Percentiles rank a stretch among this genome's conserved stretches.
These are phyloP conservation scores for Dendrobium chrysotoxum DNA, from an alignment of 106 monocot genomes.

Conservation along the genomic window DNA sequence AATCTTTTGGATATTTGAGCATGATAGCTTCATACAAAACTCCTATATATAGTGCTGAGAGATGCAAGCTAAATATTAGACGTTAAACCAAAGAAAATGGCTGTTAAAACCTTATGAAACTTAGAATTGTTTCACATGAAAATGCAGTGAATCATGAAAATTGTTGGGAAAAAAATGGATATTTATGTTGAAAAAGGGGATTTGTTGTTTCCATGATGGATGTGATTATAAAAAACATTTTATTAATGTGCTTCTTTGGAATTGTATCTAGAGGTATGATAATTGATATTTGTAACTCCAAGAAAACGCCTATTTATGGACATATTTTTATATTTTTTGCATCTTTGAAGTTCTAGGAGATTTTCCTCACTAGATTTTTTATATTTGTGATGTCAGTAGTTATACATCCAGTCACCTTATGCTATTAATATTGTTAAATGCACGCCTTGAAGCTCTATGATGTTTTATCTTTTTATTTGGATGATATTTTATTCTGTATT, in stretches of 20 bases:
- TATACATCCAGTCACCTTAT: too few species aligned
- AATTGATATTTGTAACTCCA: background rate
- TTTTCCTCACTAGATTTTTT: background rate
- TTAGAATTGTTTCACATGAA: background rate
- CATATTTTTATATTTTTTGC: background rate
- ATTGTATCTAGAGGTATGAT: background rate
- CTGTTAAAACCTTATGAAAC: background rate
- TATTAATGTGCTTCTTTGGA: background rate
- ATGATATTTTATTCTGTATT: too few species aligned
- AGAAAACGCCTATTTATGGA: background rate
- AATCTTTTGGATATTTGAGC: background rate
- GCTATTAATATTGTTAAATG: too few species aligned
- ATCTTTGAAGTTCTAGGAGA: background rate
- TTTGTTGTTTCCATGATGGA: background rate
- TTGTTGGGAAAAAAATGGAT: constrained; percentile 2
- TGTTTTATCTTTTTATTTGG: too few species aligned
- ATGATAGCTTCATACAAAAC: background rate
- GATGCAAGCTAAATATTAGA: background rate
- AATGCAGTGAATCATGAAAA: background rate
- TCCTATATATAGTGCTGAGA: background rate
- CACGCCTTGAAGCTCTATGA: too few species aligned
- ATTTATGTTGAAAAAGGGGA: background rate
- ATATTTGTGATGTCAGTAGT: too few species aligned
- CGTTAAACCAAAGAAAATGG: background rate
- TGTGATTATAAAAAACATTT: background rate